Base-by-base conservation (phyloP, 1,284 basidiomycete genomes). In the Apiotrichum domesticum region DNA sequence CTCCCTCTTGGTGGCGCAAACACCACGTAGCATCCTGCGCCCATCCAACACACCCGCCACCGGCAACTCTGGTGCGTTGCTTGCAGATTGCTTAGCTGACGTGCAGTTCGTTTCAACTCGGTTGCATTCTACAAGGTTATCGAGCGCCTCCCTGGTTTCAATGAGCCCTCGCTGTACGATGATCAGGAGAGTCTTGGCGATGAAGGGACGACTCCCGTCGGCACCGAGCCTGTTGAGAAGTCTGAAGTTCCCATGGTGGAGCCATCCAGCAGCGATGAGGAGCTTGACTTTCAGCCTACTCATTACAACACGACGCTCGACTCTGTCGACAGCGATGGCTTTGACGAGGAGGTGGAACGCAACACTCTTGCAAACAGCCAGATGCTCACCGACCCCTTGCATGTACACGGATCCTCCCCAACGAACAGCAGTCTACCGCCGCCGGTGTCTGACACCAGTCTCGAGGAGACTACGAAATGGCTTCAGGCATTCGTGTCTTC, bases 121-220 rank as follows among this genome's bases (percentile, higher is more conserved):
- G 33, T 37, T 3, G 45, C 46, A 5, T 46, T 15, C 29, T 58
- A 51, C 56, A 54, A 46, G 35, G 56, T 58, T 29, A 54, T 58
- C 14, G 56, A 58, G 49, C 37, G 56, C 13, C 40, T 58, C 6
- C 56, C 56, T 4, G 56, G 48, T 14, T 57, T 53, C 14, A n/a
- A 48, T 40, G 50, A 33, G 29, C 45, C 50, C 2, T 34, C 32
- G 40, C n/a, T 49, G 8, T 4, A 13, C 7, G 34, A 33, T 13
- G 34, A 33, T 13, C 37, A 37, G 10, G 47, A 49, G 21, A 49
- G 8, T 21, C 37, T 52, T 13, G 43, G 44, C 6, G 43, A 45
- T 10, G 44, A 52, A 6, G 51, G 44, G 4, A 46, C 13, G 1
- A 44, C 51, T 7, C n/a, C 41, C 4, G 40, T 52, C 4, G 51